Conservation (phyloP, 768 basidiomycete species). For the Chlorophyllum brunneum region DNA sequence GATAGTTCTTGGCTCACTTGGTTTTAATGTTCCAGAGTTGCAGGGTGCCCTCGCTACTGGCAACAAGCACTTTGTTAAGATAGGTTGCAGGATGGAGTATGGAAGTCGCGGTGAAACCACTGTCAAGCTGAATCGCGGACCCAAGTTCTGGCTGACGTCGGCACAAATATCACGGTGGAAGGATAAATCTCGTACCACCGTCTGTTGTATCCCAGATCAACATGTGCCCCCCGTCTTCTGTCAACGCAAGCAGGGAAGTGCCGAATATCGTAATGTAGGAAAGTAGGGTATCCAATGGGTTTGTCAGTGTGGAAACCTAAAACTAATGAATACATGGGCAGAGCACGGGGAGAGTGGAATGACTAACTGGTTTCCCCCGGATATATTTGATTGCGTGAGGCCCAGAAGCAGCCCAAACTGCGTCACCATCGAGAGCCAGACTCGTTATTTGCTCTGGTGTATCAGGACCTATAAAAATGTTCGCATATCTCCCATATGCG, state of each 20-base stretch:
- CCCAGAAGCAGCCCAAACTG: constrained; percentile 79
- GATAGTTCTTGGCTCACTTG: constrained; percentile 42
- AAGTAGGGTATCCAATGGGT: constrained; percentile 60
- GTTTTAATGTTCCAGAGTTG: constrained; percentile 95
- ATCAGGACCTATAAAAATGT: constrained; percentile 68
- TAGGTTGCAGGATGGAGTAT: constrained; percentile 95
- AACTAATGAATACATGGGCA: neutral
- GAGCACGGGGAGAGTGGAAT: neutral
- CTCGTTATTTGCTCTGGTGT: constrained; percentile 66
- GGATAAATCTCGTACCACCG: constrained; percentile 42
- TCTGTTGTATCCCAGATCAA: constrained; percentile 69
- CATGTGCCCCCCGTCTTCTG: constrained; percentile 74
- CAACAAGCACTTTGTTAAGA: constrained; percentile 89
- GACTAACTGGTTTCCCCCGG: constrained; percentile 79
- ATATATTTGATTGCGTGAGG: constrained; percentile 68
- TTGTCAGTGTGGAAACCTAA: constrained; percentile 55
- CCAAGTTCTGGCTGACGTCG: constrained; percentile 46
- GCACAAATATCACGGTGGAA: neutral
- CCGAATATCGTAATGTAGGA: constrained; percentile 77
- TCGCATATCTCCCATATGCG: neutral
- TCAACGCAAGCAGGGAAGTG: constrained; percentile 71
- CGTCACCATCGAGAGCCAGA: constrained; percentile 80
- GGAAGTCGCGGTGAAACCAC: constrained; percentile 79
- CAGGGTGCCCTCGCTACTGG: constrained; percentile 74
- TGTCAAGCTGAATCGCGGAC: constrained; percentile 72